Conservation (phyloP, 1,284 basidiomycete genomes). For the Sporisorium sorghi region DNA sequence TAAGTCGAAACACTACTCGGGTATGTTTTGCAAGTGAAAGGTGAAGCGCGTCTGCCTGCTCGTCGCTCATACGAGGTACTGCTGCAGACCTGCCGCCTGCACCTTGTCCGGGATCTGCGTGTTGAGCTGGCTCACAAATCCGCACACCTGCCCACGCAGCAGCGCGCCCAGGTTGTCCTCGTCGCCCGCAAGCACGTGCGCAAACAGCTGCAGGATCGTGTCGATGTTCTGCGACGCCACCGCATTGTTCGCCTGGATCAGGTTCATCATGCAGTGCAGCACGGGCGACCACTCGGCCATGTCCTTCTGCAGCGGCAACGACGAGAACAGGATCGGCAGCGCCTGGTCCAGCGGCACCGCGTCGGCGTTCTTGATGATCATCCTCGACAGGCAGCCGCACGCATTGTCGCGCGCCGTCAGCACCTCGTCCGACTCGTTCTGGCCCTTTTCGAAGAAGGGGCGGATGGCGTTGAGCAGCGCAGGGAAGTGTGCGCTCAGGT, state of each 20-base stretch:
- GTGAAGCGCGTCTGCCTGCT: constrained; percentile 3
- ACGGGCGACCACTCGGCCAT: constrained; percentile 77
- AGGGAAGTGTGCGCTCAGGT: constrained; percentile 85
- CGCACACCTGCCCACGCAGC: constrained; percentile 72
- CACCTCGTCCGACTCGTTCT: constrained; percentile 75
- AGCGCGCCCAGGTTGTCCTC: constrained; percentile 63
- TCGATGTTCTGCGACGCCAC: constrained; percentile 81
- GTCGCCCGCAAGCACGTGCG: constrained; percentile 77
- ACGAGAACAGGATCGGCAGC: constrained; percentile 83
- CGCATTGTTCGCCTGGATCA: constrained; percentile 81
- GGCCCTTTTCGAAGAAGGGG: constrained; percentile 79
- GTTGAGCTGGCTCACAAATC: constrained; percentile 81
- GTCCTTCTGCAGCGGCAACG: constrained; percentile 89
- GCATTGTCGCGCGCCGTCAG: constrained; percentile 96
- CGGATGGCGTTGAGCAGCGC: constrained; percentile 83
- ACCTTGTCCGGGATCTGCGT: constrained; percentile 79
- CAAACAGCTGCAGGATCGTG: constrained; percentile 83
- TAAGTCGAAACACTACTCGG: constrained; percentile 45
- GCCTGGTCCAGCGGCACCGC: constrained; percentile 89
- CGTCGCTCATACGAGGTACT: constrained; percentile 65
- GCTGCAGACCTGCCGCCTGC: constrained; percentile 77
- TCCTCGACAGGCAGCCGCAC: constrained; percentile 87
- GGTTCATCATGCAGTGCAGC: constrained; percentile 87
- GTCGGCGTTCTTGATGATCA: constrained; percentile 83
- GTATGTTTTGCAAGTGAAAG: constrained; percentile 40